These are phyloP conservation scores for Pythium vanterpoolii DNA, from an alignment of 352 stramenopile genomes.

Conservation along the genomic window DNA sequence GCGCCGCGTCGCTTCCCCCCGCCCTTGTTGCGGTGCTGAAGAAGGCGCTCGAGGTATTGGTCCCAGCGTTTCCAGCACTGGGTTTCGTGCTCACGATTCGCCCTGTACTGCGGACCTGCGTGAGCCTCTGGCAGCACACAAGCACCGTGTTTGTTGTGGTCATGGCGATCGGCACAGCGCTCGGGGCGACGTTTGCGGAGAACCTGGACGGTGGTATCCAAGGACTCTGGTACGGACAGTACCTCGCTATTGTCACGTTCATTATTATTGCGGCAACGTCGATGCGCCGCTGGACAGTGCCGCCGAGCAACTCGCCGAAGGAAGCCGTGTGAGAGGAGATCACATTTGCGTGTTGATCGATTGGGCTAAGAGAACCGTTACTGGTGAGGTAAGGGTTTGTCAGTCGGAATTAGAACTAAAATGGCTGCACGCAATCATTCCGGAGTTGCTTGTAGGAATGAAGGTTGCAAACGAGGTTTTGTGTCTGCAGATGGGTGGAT, in stretches of 20 bases:
- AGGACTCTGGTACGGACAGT: conserved; percentile 60
- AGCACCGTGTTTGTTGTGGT: conserved; percentile 20
- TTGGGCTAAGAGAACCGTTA: too few relatives aligned
- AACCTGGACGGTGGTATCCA: conserved; percentile 46
- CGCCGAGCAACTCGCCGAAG: background rate
- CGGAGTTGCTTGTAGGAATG: too few relatives aligned
- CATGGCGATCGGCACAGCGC: conserved; percentile 21
- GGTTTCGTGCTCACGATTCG: conserved; percentile 20
- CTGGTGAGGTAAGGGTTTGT: too few relatives aligned
- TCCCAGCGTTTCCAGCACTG: conserved; percentile 22
- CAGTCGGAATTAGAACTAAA: too few relatives aligned
- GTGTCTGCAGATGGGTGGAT: too few relatives aligned
- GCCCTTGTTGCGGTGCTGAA: background rate
- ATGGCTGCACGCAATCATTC: too few relatives aligned
- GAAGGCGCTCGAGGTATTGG: background rate
- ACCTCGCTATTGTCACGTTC: conserved; percentile 25
- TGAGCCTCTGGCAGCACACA: conserved; percentile 21
- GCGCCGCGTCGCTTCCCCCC: conserved; percentile 17
- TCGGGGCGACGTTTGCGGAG: conserved; percentile 30
- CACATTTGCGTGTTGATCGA: too few relatives aligned
- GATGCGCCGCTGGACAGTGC: conserved; percentile 1
- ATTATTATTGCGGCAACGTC: conserved; percentile 9
- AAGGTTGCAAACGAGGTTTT: too few relatives aligned
- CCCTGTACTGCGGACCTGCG: conserved; percentile 25
- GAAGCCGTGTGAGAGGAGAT: too few relatives aligned